A percentile compares a stretch with the other conserved stretches of the same genome.
These are phyloP conservation scores for Pestalotiopsis sp. DNA, from an alignment of 2,329 filamentous ascomycete species.

Conservation along the genomic window DNA sequence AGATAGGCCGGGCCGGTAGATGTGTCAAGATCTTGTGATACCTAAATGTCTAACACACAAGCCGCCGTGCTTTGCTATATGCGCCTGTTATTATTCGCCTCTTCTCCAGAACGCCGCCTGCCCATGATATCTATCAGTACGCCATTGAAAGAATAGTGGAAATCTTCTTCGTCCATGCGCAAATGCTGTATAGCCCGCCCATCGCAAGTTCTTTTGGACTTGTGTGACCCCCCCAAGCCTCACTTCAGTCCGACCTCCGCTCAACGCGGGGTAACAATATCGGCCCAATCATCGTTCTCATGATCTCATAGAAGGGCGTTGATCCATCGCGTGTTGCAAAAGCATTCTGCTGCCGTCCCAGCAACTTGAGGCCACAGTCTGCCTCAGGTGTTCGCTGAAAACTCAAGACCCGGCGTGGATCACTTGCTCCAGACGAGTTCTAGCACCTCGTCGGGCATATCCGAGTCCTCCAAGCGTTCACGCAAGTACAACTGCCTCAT, in stretches of 20 bases:
- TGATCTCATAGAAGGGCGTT: neutral
- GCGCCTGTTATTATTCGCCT: no score
- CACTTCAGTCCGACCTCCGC: neutral
- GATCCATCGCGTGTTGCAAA: neutral
- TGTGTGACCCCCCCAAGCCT: neutral
- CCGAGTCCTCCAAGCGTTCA: slow-evolving; percentile 39
- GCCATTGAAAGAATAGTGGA: no score
- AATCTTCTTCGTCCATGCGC: neutral
- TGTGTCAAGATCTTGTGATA: no score
- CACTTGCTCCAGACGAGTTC: slow-evolving; percentile 47
- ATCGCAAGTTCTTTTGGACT: neutral
- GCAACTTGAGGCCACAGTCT: neutral
- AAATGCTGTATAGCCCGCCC: neutral
- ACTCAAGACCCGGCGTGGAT: neutral
- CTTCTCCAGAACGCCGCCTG: no score
- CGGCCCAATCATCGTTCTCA: neutral
- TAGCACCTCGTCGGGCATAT: slow-evolving; percentile 49
- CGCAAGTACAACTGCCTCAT: slow-evolving; percentile 60
- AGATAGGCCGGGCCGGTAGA: no score
- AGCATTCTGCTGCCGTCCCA: neutral
- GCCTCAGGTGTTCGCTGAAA: neutral
- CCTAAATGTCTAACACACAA: no score
- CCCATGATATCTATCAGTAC: no score
- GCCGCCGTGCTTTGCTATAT: no score
- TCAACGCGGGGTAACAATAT: neutral